Conservation (phyloP, 2,329 filamentous ascomycete species). For the Sarocladium strictum region DNA sequence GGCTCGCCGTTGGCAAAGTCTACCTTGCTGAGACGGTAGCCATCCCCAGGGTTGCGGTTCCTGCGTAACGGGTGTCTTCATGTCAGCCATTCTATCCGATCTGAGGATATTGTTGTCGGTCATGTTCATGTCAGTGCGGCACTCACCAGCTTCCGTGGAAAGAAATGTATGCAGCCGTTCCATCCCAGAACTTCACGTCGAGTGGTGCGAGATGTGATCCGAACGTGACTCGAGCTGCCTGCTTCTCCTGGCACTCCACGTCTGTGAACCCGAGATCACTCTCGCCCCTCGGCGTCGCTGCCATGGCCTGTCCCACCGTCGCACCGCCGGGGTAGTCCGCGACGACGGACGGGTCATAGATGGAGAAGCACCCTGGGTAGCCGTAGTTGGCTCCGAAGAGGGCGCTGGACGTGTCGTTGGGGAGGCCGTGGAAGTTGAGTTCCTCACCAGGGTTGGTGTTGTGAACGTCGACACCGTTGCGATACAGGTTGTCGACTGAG, state of each 20-base stretch:
- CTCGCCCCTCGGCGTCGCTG: constrained; percentile 16
- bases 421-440: constrained; percentile 61
- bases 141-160: constrained; percentile 56
- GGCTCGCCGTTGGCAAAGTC: constrained; percentile 31
- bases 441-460: constrained; percentile 65
- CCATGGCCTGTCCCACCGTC: constrained; percentile 18
- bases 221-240: constrained; percentile 20
- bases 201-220: constrained; percentile 56
- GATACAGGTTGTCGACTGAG: constrained; percentile 53
- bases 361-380: constrained; percentile 57
- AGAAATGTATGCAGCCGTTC: constrained; percentile 51
- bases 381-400: constrained; percentile 47
- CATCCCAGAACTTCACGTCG: constrained; percentile 56
- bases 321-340: constrained; percentile 27
- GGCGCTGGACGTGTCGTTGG: constrained; percentile 25
- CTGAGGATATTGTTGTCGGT: not conserved
- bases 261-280: constrained; percentile 15
- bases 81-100: not conserved
- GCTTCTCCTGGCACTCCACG: constrained; percentile 15
- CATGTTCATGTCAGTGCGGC: not conserved
- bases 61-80: constrained; percentile 14
- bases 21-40: constrained; percentile 33
- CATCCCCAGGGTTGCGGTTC: constrained; percentile 26
- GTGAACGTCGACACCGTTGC: constrained; percentile 52
- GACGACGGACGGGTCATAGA: constrained; percentile 38